Base-by-base conservation (phyloP, 768 basidiomycete species). In the Lentinula sp. region DNA sequence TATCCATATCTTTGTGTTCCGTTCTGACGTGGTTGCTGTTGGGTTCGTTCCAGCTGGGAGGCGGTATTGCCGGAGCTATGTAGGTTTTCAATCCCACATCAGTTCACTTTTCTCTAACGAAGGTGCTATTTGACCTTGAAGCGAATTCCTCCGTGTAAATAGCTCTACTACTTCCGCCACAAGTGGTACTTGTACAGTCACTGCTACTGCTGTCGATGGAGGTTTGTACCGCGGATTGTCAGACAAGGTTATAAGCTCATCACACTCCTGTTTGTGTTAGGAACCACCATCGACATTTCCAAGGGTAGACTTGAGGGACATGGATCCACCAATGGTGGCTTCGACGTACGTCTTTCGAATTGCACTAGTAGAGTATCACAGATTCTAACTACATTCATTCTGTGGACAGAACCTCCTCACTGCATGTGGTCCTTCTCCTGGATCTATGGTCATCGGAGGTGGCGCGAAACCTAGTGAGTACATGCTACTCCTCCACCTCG, bases 221-320 rank as follows among this genome's bases (percentile, higher is more conserved):
- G 66, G 65, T 66, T 49, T 36, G 63, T 20, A 7, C n/a, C 5
- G n/a, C 36, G 7, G 3, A 28, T 53, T 20, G 28, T 6, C 28
- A 51, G 13, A 4, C 50, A 28, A 12, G 6, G 23, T 4, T n/a
- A 36, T 3, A 10, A 32, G 41, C n/a, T 20, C 20, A 28, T 52
- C 28, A 51, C 18, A 33, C 15, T 13, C 6, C 18, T 18, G 32
- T 1, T 35, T 2, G 9, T 15, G 45, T 1, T 43, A 66, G 66
- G 66, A 20, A 62, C 62, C 18, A 65, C 64, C 32, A 65, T 67
- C 16, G 66, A 67, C 35, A 67, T 67, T 53, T 65, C 64, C 50
- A 67, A 67, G 45, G 66, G 66, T 15, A 64, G 66, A 16, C 63
- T 67, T 5, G 66, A 67, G 49, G 66, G 66, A 10, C 64, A 67